Evolutionary conservation across 2,329 filamentous ascomycete genomes (phyloP), one percentile per base, ranked within the genome.

Genomic region (Stagonosporopsis tanaceti): DNA sequence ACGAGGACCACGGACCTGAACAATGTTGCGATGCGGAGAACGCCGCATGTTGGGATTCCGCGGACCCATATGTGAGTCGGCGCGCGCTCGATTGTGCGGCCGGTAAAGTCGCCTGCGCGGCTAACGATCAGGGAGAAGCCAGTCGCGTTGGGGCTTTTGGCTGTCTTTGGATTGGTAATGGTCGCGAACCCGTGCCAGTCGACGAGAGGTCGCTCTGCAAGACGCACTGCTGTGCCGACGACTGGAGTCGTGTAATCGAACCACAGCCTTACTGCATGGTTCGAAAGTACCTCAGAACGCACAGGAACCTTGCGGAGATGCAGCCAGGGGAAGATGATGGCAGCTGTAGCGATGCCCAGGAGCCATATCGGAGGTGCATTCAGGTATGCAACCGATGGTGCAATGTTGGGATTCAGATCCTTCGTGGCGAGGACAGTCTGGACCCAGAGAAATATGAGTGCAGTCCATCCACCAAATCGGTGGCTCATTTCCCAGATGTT

Each of bases 321-420:
- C 1, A 90, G 70, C 91, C 92, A 96, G 0, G 92, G 90, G 53
- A 90, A 87, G 44, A 89, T 81, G 65, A 94, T 85, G 64, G 88
- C 86, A 44, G 83, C 72, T 1, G 90, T 91, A 45, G 87, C 86
- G 35, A 86, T 73, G 27, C 86, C 69, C 17, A 95, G 80, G 63
- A 92, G 84, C 89, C 90, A 95, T 71, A 94, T 84, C 1, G 66
- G 61, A 6, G 71, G 65, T 12, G 69, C 67, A n/a, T 50, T 57
- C 8, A 69, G 48, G 39, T 68, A 74, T 1, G 72, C 69, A 30
- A 63, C 53, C 11, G 66, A 66, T 6, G 65, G 54, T 7, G 66
- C 47, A 9, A 63, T 46, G 22, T 38, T 45, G 15, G 53, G 51
- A 9, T 61, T 60, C 22, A 74, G 57, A 20, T 74, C 72, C 41